Evolutionary conservation across 2,329 filamentous ascomycete genomes (phyloP).

Genomic region (Parascedosporium putredinis): DNA sequence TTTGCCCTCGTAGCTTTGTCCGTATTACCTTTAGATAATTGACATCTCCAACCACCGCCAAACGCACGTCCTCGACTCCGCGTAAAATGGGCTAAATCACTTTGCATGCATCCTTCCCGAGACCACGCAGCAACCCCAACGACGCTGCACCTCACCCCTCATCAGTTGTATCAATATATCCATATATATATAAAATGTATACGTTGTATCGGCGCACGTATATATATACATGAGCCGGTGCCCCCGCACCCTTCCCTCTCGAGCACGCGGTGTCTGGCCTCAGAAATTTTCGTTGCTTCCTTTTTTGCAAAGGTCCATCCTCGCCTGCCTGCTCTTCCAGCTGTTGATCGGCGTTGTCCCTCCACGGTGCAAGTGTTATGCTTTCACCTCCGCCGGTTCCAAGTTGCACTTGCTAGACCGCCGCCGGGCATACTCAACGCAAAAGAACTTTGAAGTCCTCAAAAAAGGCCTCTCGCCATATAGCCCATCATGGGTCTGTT

Average conservation of each 20-base stretch:
- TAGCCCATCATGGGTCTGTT: constrained; percentile 4
- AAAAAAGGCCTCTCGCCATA: not conserved
- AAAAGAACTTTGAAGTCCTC: no score
- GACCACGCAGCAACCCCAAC: not conserved
- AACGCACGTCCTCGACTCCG: not conserved
- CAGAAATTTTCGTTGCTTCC: not conserved
- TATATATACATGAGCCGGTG: not conserved
- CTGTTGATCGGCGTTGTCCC: no score
- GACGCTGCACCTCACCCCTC: not conserved
- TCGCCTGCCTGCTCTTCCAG: no score
- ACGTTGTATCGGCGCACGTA: no score
- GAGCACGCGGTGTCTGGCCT: not conserved
- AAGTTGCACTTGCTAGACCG: no score
- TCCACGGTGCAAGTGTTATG: no score
- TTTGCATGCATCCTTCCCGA: not conserved
- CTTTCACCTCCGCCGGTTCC: no score
- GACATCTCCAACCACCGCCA: no score
- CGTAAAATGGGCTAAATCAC: not conserved
- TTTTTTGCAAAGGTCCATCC: not conserved
- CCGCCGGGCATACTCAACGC: no score
- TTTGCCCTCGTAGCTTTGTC: no score
- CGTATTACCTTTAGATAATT: no score
- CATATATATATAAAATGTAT: no score
- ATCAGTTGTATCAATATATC: not conserved
- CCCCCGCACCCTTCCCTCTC: not conserved